Conservation (phyloP, 495 filamentous ascomycete species). For the Trichoderma erinaceum region DNA sequence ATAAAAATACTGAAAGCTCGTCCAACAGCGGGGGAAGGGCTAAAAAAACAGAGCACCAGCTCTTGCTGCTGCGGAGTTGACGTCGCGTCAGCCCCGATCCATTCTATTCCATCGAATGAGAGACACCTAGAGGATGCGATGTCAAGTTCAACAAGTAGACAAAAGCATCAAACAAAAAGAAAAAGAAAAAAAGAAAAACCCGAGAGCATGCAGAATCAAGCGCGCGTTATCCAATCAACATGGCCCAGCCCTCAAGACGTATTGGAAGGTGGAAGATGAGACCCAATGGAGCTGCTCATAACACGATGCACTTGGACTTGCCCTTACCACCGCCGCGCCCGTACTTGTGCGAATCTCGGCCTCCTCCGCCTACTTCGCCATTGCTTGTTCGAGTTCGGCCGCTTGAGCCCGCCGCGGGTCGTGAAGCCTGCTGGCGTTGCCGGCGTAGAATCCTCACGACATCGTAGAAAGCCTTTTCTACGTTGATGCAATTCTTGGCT, state of each 20-base stretch:
- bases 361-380: constrained; percentile 15
- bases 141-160: not conserved
- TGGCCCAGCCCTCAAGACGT: not conserved
- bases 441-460: constrained; percentile 84
- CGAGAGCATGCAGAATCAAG: not conserved
- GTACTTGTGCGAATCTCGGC: constrained; percentile 22
- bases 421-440: constrained; percentile 58
- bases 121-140: not conserved
- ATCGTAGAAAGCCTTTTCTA: constrained; percentile 98
- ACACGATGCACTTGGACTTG: constrained; percentile 29
- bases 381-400: constrained; percentile 23
- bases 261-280: not conserved
- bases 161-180: not conserved
- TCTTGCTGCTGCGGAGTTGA: not conserved
- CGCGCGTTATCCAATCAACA: not conserved
- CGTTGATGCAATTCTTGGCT: constrained; percentile 98
- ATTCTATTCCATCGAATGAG: not conserved
- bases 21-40: not conserved
- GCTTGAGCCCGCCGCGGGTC: constrained; percentile 32
- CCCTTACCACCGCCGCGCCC: constrained; percentile 19
- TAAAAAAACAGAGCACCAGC: constrained; percentile 4
- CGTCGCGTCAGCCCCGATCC: not conserved
- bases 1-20: not conserved
- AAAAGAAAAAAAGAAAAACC: not conserved
- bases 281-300: constrained; percentile 25